These are phyloP conservation scores for Fusarium vanettenii DNA, from an alignment of 2,329 filamentous ascomycete species.

Conservation along the genomic window DNA sequence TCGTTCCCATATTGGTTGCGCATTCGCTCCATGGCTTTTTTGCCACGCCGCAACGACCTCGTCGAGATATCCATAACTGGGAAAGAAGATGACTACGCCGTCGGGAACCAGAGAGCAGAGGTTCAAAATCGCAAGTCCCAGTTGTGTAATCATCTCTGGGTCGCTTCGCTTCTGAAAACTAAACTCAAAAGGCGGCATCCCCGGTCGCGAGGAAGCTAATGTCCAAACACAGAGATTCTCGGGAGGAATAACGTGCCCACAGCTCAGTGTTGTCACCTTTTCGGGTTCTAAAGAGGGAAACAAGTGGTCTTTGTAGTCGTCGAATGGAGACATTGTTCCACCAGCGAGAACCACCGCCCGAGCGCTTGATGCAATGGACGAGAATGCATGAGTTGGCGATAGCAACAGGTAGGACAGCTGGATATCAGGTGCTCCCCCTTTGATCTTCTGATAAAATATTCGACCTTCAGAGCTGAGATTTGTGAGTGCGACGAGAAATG, in stretches of 20 bases:
- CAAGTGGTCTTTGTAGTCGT: conserved; percentile 87
- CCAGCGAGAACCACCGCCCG: conserved; percentile 91
- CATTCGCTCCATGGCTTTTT: conserved; percentile 40
- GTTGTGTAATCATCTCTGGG: conserved; percentile 75
- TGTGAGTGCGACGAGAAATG: conserved; percentile 83
- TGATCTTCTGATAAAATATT: conserved; percentile 70
- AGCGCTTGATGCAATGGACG: conserved; percentile 85
- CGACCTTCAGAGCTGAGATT: conserved; percentile 82
- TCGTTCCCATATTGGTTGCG: conserved; percentile 67
- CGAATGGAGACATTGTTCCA: conserved; percentile 97
- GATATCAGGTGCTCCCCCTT: conserved; percentile 57
- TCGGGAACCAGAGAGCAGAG: conserved; percentile 82
- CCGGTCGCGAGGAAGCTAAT: conserved; percentile 61
- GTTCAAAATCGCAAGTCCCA: conserved; percentile 79
- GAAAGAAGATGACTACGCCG: conserved; percentile 94
- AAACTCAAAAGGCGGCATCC: conserved; percentile 77
- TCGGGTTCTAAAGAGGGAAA: conserved; percentile 77
- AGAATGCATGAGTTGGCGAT: conserved; percentile 91
- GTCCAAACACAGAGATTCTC: conserved; percentile 85
- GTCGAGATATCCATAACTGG: conserved; percentile 91
- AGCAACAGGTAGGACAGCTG: conserved; percentile 86
- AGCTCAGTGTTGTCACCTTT: conserved; percentile 84
- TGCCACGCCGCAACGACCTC: conserved; percentile 76
- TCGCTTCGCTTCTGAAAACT: conserved; percentile 83
- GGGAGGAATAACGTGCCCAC: conserved; percentile 90